These are phyloP conservation scores for Choiromyces venosus DNA, from an alignment of 495 filamentous ascomycete species.

Conservation along the genomic window DNA sequence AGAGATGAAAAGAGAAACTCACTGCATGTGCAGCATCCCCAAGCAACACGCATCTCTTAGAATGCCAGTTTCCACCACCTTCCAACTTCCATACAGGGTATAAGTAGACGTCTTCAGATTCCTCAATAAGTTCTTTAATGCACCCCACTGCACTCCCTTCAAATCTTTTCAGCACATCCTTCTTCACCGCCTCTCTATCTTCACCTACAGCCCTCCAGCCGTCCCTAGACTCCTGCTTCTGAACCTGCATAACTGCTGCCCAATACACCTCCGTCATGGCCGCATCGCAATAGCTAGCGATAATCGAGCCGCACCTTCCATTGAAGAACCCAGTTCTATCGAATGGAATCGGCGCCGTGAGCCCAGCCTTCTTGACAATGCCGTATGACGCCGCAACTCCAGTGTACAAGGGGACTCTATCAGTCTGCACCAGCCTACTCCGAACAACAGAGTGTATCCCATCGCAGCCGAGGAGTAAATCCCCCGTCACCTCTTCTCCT, in stretches of 20 bases:
- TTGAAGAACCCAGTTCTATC: constrained; percentile 50
- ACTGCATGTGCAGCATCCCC: constrained; percentile 60
- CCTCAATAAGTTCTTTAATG: constrained; percentile 50
- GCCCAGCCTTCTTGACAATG: constrained; percentile 42
- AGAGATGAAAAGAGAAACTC: constrained; percentile 32
- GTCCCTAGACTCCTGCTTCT: constrained; percentile 48
- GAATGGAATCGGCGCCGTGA: constrained; percentile 47
- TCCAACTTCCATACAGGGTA: constrained; percentile 57
- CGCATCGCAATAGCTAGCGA: constrained; percentile 51
- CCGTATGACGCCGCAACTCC: constrained; percentile 55
- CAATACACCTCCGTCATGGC: constrained; percentile 49
- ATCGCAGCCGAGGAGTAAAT: constrained; percentile 58
- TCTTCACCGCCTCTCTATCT: constrained; percentile 45
- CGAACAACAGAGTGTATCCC: constrained; percentile 59
- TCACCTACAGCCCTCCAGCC: constrained; percentile 49
- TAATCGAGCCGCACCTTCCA: constrained; percentile 52
- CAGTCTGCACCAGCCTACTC: constrained; percentile 51
- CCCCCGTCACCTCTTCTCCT: constrained; percentile 45
- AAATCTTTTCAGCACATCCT: constrained; percentile 32
- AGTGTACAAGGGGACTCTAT: constrained; percentile 51
- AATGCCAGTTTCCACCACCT: constrained; percentile 51
- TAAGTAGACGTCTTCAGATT: constrained; percentile 52
- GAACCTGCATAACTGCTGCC: constrained; percentile 53
- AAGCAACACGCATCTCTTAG: constrained; percentile 50
- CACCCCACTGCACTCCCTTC: constrained; percentile 46